Evolutionary conservation across 1,284 basidiomycete species (phyloP), one percentile per base, ranked within the genome.

Genomic region (Tilletia horrida): DNA sequence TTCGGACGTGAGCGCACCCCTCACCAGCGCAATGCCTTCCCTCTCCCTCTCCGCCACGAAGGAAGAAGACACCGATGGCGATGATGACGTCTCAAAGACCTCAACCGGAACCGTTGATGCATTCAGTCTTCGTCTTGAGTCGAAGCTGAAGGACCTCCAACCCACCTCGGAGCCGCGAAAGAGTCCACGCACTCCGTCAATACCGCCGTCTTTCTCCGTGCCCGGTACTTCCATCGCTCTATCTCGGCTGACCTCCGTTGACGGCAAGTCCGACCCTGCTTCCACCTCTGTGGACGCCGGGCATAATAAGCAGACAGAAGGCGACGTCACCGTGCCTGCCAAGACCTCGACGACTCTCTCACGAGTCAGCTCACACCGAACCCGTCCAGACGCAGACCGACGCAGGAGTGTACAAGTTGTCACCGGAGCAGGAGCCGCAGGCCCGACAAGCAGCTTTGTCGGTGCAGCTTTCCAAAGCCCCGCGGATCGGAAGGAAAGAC

Each of bases 401-500:
- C 55, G 55, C 13, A 59, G 27, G 52, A 57, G 52, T 23, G 52
- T 57, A 8, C 52, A 57, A 31, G 25, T 57, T 23, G 23, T 57
- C 8, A 23, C 27, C 6, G 52, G 52, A 6, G 45, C 18, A 7
- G 45, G 45, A 23, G 45, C n/a, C n/a, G n/a, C 18, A 48, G 45
- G 45, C 14, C 14, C 23, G 52, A 29, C 27, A 13, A 35, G 29
- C 55, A 35, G 55, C 55, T 59, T 59, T 40, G 55, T 59, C n/a
- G 55, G 55, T 29, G 55, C 55, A n/a, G 31, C 55, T 13, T 18
- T 18, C 31, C 55, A 59, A 21, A 59, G 31, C 16, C 25, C 27
- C 18, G 55, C 55, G 14, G 55, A 59, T 59, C 55, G 55, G 27
- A 59, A 59, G 55, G 55, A 59, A 35, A 25, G 55, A 8, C 55